Base-by-base conservation (phyloP, 805 yeast species). In the Yamadazyma insecticola region DNA sequence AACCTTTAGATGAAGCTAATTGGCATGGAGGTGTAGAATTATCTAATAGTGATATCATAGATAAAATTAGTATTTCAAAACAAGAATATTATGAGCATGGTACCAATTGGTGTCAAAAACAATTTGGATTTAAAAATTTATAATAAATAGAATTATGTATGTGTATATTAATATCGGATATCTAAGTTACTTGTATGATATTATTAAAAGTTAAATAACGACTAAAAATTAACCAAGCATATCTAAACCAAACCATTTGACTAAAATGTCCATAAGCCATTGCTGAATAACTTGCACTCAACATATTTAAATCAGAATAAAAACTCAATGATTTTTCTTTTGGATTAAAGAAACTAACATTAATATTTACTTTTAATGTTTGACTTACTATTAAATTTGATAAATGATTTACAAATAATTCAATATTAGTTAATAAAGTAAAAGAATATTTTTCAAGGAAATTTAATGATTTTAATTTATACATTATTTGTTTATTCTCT, bases 231-330 rank as follows among this genome's bases (percentile, higher is more conserved):
- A 92, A 64, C 96, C 97, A 92, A 1, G 87, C 80, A 63, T 83
- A 84, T 43, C 98, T 70, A 55, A 81, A 92, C 97, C 97, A 90
- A 6, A 82, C 89, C 84, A 92, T 84, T 55, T 92, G 98, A 2
- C 95, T 77, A 40, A 68, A 67, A 57, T 92, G 97, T 3, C 83
- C 95, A 41, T 69, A 68, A 3, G 79, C 60, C 96, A 90, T 87
- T 4, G 95, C 83, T 0, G 81, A 70, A 33, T 78, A 65, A 24
- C 70, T 57, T 34, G 56, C 61, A 34, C 61, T 55, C 33, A 57
- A 51, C 63, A 60, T 62, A 36, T 60, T 62, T 36, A 62, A 48
- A 37, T 58, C 67, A 13, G 61, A 53, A 42, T 59, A 69, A 13
- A 70, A 51, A 36, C 54, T 57, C 16, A 70, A 40, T n/a, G 66